These are phyloP conservation scores for Tuctoria greenei DNA, from an alignment of 176 grass and related monocot species.

Conservation along the genomic window DNA sequence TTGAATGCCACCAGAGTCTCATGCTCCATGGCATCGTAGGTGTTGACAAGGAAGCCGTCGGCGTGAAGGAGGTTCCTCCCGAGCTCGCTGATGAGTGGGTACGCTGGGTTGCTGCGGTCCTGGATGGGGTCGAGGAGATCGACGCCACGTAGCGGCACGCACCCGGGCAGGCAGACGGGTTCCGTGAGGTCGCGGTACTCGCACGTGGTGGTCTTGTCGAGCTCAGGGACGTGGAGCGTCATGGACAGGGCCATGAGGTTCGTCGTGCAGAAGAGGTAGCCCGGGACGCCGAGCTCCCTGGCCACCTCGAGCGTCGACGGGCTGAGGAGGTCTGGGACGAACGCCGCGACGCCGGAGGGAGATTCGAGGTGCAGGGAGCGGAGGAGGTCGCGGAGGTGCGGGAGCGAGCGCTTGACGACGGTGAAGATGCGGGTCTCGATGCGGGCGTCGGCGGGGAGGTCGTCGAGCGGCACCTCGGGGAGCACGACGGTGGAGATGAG, in stretches of 20 bases:
- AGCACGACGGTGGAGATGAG: conserved; percentile 43
- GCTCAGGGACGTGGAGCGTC: conserved; percentile 27
- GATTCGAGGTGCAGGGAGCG: conserved; percentile 1
- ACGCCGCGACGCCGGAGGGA: conserved; percentile 20
- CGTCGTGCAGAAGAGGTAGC: conserved; percentile 48
- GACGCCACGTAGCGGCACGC: conserved; percentile 49
- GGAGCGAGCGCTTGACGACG: conserved; percentile 24
- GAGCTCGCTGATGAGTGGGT: conserved; percentile 18
- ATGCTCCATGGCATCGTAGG: conserved; percentile 52
- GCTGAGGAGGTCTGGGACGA: conserved; percentile 49
- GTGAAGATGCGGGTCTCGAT: conserved; percentile 3
- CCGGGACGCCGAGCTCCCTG: conserved; percentile 45
- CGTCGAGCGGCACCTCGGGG: conserved; percentile 47
- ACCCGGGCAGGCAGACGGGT: conserved; percentile 51
- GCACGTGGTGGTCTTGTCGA: conserved; percentile 40
- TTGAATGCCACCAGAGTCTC: conserved; percentile 26
- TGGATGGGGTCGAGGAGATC: conserved; percentile 37
- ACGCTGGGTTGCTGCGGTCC: conserved; percentile 37
- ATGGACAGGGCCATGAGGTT: conserved; percentile 32
- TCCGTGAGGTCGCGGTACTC: conserved; percentile 55
- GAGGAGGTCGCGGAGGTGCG: conserved; percentile 32
- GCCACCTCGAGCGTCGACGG: conserved; percentile 30
- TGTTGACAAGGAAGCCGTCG: conserved; percentile 54
- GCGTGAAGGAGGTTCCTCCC: conserved; percentile 4
- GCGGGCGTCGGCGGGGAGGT: conserved; percentile 38